phyloP scores from a whole-genome alignment of 257 asterid genomes.

The Lantana camara region DNA sequence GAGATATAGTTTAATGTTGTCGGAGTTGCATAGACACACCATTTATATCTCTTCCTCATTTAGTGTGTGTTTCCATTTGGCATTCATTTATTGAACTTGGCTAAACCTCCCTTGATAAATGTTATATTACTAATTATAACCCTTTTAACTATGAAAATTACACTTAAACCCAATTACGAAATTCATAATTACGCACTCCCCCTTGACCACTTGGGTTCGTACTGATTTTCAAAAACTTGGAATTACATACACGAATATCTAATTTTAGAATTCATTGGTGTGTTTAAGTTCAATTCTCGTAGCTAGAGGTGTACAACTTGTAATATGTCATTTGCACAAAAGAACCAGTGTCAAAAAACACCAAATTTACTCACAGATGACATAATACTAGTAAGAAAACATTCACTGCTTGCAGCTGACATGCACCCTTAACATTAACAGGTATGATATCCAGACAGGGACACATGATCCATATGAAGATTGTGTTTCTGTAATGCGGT shows the following conservation, averaged over 20 bases:
- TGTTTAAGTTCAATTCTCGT: too few relatives aligned
- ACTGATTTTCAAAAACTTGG: too few relatives aligned
- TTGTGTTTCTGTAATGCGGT: constrained; percentile 50
- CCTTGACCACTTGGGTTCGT: too few relatives aligned
- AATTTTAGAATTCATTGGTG: too few relatives aligned
- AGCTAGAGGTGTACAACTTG: too few relatives aligned
- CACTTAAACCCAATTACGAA: too few relatives aligned
- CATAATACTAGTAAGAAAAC: neutral
- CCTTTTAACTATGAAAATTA: too few relatives aligned
- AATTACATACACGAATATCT: too few relatives aligned
- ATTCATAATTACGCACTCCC: too few relatives aligned
- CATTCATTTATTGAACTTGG: neutral
- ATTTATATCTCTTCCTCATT: neutral
- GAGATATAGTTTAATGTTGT: constrained; percentile 7
- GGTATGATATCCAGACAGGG: constrained; percentile 51
- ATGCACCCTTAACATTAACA: constrained; percentile 27
- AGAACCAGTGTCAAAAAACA: neutral
- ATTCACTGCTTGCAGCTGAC: neutral
- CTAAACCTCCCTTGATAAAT: neutral
- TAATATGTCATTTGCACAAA: too few relatives aligned
- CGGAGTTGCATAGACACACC: neutral
- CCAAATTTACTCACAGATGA: neutral
- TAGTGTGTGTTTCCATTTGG: neutral
- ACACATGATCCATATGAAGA: constrained; percentile 57
- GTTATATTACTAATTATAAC: too few relatives aligned